Percentiles rank a stretch among this genome's conserved stretches.
Conservation (phyloP, 2,329 filamentous ascomycete genomes). For the Xylaria sp. region DNA sequence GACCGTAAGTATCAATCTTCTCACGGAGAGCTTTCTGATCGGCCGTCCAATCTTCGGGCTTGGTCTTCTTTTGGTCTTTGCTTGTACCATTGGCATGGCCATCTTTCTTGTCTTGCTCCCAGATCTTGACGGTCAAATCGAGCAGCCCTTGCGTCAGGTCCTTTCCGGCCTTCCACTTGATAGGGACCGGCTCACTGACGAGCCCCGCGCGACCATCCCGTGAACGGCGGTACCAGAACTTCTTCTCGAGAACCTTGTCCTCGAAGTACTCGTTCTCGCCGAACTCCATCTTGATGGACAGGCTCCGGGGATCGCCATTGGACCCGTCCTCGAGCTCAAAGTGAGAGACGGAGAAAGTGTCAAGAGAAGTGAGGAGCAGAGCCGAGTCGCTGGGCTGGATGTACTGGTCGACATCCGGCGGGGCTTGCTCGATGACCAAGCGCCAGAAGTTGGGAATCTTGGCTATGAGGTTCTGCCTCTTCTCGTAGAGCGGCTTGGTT, state of each 20-base stretch:
- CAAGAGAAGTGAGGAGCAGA: constrained; percentile 72
- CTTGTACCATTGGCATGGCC: constrained; percentile 44
- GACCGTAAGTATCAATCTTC: constrained; percentile 64
- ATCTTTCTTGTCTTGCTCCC: constrained; percentile 62
- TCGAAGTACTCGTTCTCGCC: constrained; percentile 81
- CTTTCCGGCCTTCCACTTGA: constrained; percentile 85
- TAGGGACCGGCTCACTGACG: constrained; percentile 86
- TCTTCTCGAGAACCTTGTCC: constrained; percentile 82
- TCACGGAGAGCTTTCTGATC: constrained; percentile 60
- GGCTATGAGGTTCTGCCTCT: constrained; percentile 72
- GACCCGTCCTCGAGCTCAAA: constrained; percentile 74
- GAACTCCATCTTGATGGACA: constrained; percentile 81
- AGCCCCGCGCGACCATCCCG: constrained; percentile 74
- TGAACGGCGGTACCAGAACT: constrained; percentile 81
- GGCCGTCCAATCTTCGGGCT: constrained; percentile 59
- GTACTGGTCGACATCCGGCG: constrained; percentile 84
- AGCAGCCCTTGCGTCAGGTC: constrained; percentile 85
- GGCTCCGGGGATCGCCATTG: constrained; percentile 77
- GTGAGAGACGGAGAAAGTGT: constrained; percentile 72
- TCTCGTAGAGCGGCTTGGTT: constrained; percentile 73
- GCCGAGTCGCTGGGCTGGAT: constrained; percentile 81
- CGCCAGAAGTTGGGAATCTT: constrained; percentile 91
- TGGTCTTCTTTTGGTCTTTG: constrained; percentile 53
- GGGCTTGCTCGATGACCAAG: constrained; percentile 87
- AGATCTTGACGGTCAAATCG: constrained; percentile 72